A percentile compares a stretch with the other conserved stretches of the same genome.
Evolutionary conservation across 768 basidiomycete genomes (phyloP).

Genomic region (Ephemerocybe angulata): DNA sequence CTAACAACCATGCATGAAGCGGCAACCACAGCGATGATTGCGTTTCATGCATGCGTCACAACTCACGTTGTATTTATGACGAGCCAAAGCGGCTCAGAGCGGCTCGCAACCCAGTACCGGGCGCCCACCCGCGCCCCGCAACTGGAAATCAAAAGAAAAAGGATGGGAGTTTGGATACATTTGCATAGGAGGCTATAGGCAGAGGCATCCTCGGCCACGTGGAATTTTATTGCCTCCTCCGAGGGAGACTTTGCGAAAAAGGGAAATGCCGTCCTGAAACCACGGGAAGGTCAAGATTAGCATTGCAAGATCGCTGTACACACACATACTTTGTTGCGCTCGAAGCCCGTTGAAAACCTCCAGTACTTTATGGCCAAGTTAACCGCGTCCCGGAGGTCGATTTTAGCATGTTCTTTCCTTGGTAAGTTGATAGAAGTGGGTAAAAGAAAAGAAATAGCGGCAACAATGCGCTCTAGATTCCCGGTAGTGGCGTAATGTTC

Average conservation of each 20-base stretch:
- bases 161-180: not conserved
- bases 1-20: too few species aligned
- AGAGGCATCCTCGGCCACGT: not conserved
- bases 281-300: not conserved
- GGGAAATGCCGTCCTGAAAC: slow-evolving; percentile 4
- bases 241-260: not conserved
- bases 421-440: too few species aligned
- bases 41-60: too few species aligned
- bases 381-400: too few species aligned
- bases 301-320: not conserved
- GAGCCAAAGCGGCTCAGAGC: too few species aligned
- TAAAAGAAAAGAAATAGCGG: not conserved
- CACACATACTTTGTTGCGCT: not conserved
- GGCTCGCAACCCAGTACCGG: too few species aligned
- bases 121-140: too few species aligned
- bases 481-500: not conserved
- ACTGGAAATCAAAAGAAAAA: not conserved
- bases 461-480: not conserved
- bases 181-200: not conserved
- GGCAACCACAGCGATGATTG: too few species aligned
- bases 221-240: slow-evolving; percentile 1
- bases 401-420: too few species aligned
- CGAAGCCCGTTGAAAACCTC: too few species aligned
- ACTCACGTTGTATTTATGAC: too few species aligned
- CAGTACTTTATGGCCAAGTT: too few species aligned